Evolutionary conservation across 768 basidiomycete species (phyloP), one percentile per base, ranked within the genome.

Genomic region (Boletus insuetus): DNA sequence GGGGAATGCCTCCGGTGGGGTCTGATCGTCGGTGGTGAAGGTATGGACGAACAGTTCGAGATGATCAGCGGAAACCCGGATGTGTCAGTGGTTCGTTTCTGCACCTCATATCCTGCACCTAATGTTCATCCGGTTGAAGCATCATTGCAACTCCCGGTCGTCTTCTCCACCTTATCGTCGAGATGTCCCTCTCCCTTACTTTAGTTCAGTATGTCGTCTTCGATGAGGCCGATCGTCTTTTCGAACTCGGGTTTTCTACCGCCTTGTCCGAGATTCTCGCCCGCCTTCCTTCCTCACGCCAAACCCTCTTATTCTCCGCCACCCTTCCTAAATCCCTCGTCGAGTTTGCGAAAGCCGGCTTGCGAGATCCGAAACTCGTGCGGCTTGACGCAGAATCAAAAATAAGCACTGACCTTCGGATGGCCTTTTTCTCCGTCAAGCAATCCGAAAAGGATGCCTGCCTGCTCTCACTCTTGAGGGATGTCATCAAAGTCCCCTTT

Each of bases 101-200:
- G 32, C 31, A 26, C 42, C 48, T 37, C 24, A 19, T 46, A 35
- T 46, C 56, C 51, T 56, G 42, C 58, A 50, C 31, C 50, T 60
- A 51, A 64, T 46, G 13, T 62, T 34, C 14, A 39, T 34, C 51
- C 56, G 39, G 51, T 57, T 22, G 8, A 62, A 98, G 95, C 19
- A 90, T 99, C 59, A 96, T 99, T 61, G 96, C 97, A 22, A 99
- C 97, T 12, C 97, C 97, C 17, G 97, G 97, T 56, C 94, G 97
- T 59, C 78, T 99, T 34, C 83, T 99, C n/a, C 97, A 99, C 74
- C 80, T 99, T 22, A 81, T 91, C 49, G 91, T 98, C 47, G 97
- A 99, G 75, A 98, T 98, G 96, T 90, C 89, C 58, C 75, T 97
- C 46, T 93, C 96, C 67, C 77, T 99, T 26, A 84, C 88, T 48